Percentiles rank a stretch among this genome's conserved stretches.
Evolutionary conservation across 805 yeast species (phyloP).

Genomic region (Sugiyamaella mastotermitis): DNA sequence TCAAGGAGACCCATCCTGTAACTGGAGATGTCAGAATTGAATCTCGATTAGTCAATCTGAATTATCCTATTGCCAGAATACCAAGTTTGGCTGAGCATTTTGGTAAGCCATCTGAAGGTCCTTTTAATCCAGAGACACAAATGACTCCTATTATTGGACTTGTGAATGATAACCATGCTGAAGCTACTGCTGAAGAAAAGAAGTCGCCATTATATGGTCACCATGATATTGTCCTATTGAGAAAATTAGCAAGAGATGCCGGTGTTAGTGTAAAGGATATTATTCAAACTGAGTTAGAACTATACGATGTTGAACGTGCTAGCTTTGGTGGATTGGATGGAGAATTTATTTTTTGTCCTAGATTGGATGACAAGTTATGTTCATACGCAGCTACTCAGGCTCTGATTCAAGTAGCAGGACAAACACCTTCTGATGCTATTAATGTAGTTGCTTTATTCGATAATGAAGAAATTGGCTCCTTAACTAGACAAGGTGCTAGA

Average conservation of each 20-base stretch:
- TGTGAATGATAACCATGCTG: slow-evolving; percentile 30
- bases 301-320: slow-evolving; percentile 76
- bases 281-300: slow-evolving; percentile 64
- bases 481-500: slow-evolving; percentile 70
- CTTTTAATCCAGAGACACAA: slow-evolving; percentile 67
- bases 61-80: slow-evolving; percentile 54
- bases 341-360: slow-evolving; percentile 71
- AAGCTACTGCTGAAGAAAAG: slow-evolving; percentile 52
- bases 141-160: slow-evolving; percentile 71
- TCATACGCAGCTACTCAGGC: slow-evolving; percentile 66
- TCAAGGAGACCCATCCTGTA: slow-evolving; percentile 27
- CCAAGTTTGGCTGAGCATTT: slow-evolving; percentile 82
- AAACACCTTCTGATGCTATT: slow-evolving; percentile 29
- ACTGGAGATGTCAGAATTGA: slow-evolving; percentile 25
- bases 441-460: slow-evolving; percentile 64
- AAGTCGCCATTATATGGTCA: slow-evolving; percentile 57
- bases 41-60: slow-evolving; percentile 26
- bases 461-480: slow-evolving; percentile 77
- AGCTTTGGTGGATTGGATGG: slow-evolving; percentile 64
- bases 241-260: slow-evolving; percentile 59
- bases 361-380: slow-evolving; percentile 78
- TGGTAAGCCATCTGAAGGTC: slow-evolving; percentile 57
- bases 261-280: slow-evolving; percentile 53
- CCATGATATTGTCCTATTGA: slow-evolving; percentile 57
- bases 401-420: slow-evolving; percentile 36